Percentiles rank a stretch among this genome's conserved stretches.
Evolutionary conservation across 768 basidiomycete genomes (phyloP).

Genomic region (Podaxis carcinomalis): DNA sequence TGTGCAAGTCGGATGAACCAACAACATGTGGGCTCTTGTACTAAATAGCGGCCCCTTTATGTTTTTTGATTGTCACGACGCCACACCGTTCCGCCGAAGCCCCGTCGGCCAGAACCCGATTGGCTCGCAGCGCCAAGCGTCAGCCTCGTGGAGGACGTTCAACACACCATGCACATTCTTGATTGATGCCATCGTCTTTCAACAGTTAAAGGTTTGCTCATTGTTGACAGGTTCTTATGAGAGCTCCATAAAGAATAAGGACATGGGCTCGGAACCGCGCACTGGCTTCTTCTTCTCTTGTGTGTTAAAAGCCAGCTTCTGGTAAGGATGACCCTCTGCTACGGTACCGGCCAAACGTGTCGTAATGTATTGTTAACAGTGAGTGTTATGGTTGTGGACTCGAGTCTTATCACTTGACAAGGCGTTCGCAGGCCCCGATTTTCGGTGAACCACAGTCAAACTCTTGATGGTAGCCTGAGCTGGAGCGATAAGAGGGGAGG

Average conservation of each 20-base stretch:
- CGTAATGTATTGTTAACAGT: too few relatives aligned
- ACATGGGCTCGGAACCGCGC: background rate
- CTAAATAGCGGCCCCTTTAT: slow-evolving; percentile 7
- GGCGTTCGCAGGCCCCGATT: too few relatives aligned
- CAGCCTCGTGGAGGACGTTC: background rate
- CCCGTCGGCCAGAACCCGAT: slow-evolving; percentile 1
- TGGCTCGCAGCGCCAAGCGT: background rate
- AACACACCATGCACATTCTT: background rate
- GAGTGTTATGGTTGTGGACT: too few relatives aligned
- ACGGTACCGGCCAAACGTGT: too few relatives aligned
- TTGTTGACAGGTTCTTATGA: background rate
- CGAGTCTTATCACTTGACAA: too few relatives aligned
- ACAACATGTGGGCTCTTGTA: slow-evolving; percentile 7
- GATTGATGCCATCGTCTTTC: slow-evolving; percentile 1
- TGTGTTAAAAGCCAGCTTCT: background rate
- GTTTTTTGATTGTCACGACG: slow-evolving; percentile 11
- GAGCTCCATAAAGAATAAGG: background rate
- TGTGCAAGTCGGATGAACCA: background rate
- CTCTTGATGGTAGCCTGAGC: too few relatives aligned
- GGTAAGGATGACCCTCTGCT: background rate
- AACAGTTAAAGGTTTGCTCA: background rate
- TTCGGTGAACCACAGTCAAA: too few relatives aligned
- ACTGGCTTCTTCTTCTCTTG: background rate
- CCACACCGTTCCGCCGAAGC: slow-evolving; percentile 8
- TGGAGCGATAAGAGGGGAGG: too few relatives aligned